Conservation (phyloP, 1,139 yeast genomes). For the Pneumocystis sp. region DNA sequence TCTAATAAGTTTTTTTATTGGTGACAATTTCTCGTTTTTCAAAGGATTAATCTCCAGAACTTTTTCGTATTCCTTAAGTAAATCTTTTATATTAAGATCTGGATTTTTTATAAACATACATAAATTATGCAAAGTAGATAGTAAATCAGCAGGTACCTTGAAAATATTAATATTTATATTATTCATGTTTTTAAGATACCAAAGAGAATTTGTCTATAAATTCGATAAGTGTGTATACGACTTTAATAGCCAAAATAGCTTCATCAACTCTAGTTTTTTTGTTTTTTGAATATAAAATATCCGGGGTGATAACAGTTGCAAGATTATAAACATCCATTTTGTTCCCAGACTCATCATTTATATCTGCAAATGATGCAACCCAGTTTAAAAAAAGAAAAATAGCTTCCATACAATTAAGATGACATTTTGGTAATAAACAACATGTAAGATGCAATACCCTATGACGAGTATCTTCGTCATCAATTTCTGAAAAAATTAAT, state of each 20-base stretch:
- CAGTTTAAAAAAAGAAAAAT: conserved; percentile 74
- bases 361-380: conserved; percentile 84
- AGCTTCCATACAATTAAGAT: conserved; percentile 79
- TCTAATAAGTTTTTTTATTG: not conserved
- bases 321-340: conserved; percentile 93
- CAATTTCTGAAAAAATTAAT: conserved; percentile 20
- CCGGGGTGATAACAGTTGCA: conserved; percentile 93
- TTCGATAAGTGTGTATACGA: conserved; percentile 70
- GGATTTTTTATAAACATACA: conserved; percentile 16
- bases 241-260: conserved; percentile 81
- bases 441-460: conserved; percentile 55
- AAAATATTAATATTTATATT: not conserved
- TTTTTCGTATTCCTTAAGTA: conserved; percentile 19
- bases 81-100: conserved; percentile 22
- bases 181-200: conserved; percentile 17
- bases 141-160: conserved; percentile 39
- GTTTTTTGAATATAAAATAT: conserved; percentile 45
- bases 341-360: conserved; percentile 75
- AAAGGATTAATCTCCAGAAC: not conserved
- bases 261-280: conserved; percentile 42
- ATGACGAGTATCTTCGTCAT: conserved; percentile 36
- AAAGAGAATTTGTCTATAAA: conserved; percentile 66
- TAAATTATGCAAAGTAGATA: conserved; percentile 23
- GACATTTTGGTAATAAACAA: conserved; percentile 64
- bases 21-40: not conserved